Conservation (phyloP, 192 early-diverging fungal species). For the Backusella liffmaniae region DNA sequence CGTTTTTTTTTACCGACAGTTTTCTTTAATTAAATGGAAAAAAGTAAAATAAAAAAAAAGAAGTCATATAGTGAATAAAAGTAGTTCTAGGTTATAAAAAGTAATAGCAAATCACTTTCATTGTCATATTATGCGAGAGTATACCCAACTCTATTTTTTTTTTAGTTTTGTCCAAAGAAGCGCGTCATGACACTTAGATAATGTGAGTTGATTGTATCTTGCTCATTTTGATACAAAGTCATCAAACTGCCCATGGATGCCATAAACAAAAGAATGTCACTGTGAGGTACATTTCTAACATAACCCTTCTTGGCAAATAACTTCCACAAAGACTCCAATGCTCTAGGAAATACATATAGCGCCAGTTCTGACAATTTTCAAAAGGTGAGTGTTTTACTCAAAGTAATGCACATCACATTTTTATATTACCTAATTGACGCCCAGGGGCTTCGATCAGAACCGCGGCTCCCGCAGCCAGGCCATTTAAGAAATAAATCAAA, state of each 20-base stretch:
- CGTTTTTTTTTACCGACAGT: too few species aligned
- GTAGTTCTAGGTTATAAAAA: not conserved
- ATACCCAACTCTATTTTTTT: not conserved
- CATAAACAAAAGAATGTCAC: slow-evolving; percentile 73
- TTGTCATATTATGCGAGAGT: not conserved
- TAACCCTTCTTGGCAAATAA: slow-evolving; percentile 51
- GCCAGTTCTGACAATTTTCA: slow-evolving; percentile 61
- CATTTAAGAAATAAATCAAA: slow-evolving; percentile 52
- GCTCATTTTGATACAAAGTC: slow-evolving; percentile 81
- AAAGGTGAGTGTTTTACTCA: not conserved
- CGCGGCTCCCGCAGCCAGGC: slow-evolving; percentile 50
- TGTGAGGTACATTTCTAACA: slow-evolving; percentile 61
- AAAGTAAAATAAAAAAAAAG: not conserved
- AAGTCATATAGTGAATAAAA: not conserved
- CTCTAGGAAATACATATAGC: slow-evolving; percentile 81
- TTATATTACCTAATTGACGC: slow-evolving; percentile 47
- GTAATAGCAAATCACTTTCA: not conserved
- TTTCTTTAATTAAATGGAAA: not conserved
- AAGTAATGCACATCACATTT: not conserved
- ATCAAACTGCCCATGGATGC: slow-evolving; percentile 74
- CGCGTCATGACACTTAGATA: slow-evolving; percentile 80
- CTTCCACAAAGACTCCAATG: slow-evolving; percentile 54
- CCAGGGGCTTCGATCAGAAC: slow-evolving; percentile 60
- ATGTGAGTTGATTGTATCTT: slow-evolving; percentile 64
- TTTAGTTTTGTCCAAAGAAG: slow-evolving; percentile 76